Evolutionary conservation across 1,284 basidiomycete species (phyloP), one percentile per base, ranked within the genome.

Genomic region (Marasmius fiardii): DNA sequence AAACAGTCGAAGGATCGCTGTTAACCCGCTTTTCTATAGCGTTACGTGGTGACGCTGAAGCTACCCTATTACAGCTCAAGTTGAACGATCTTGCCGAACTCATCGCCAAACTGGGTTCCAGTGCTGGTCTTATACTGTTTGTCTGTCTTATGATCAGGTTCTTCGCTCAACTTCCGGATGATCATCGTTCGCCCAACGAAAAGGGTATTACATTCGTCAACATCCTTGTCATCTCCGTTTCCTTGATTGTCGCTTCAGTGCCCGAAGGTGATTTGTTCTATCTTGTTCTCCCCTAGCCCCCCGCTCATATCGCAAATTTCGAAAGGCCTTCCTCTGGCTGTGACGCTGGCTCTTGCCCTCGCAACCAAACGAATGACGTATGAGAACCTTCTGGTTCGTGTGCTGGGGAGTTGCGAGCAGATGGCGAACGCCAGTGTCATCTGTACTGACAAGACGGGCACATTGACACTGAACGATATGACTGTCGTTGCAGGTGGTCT

Each of bases 351-450:
- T 0, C 79, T 99, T 23, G 93, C 96, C 0, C 98, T 98, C 67
- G 96, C 96, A 0, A 99, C 96, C 47, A 95, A 93, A 68, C 87
- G 95, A 26, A 99, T 99, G 96, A 93, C 95, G 18, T 83, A 88
- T 67, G 91, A 95, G 71, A 96, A 96, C 59, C 78, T 99, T 0
- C 85, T 99, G 48, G 96, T 99, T 18, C 93, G 96, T 61, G 90
- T 98, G 2, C 83, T 99, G 34, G 92, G 93, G 12, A 94, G 93
- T 24, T 99, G 96, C 72, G 96, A 98, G 77, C 98, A 93, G 6
- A 99, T 98, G 95, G 96, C 92, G 33, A 98, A 98, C 68, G 92
- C 95, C 12, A 96, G 90, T 21, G 95, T 98, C 59, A 83, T 98
- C 26, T 98, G 95, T 74, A 98, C 95, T 20, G 94, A 97, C 78